These are phyloP conservation scores for Meira miltonrushii DNA, from an alignment of 1,284 basidiomycete species.

Conservation along the genomic window DNA sequence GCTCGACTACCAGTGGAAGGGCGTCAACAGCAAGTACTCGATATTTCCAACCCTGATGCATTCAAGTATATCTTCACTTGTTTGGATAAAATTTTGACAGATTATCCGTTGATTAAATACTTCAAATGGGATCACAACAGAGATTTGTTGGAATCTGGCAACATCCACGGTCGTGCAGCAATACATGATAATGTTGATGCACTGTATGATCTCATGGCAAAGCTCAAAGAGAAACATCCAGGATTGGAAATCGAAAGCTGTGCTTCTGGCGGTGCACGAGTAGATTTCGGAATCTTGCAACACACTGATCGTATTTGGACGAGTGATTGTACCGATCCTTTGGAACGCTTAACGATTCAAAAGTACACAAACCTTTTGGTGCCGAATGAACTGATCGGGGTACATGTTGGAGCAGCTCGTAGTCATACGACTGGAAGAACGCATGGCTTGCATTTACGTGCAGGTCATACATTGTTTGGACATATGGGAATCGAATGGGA, in stretches of 20 bases:
- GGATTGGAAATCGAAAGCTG: constrained; percentile 15
- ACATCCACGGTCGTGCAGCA: constrained; percentile 2
- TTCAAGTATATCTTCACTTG: constrained; percentile 15
- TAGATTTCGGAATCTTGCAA: constrained; percentile 12
- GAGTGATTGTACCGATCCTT: constrained; percentile 10
- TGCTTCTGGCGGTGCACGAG: constrained; percentile 13
- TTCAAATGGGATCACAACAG: constrained; percentile 15
- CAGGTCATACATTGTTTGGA: constrained; percentile 3
- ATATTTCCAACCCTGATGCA: constrained; percentile 11
- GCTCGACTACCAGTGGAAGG: too few species aligned
- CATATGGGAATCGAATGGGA: constrained; percentile 13
- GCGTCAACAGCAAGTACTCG: constrained; percentile 5
- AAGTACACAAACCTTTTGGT: too few species aligned
- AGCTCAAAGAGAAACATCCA: constrained; percentile 7
- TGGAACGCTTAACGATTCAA: constrained; percentile 3
- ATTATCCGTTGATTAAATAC: constrained; percentile 13
- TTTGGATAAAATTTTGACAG: constrained; percentile 10
- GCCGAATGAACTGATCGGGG: too few species aligned
- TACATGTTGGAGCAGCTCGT: not conserved
- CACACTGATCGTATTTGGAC: constrained; percentile 13
- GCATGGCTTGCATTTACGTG: not conserved
- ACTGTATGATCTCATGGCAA: constrained; percentile 7
- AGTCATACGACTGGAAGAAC: constrained; percentile 10
- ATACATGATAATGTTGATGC: constrained; percentile 9
- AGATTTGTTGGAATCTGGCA: constrained; percentile 9